Conservation (phyloP, 768 basidiomycete genomes). For the Naganishia onofrii region DNA sequence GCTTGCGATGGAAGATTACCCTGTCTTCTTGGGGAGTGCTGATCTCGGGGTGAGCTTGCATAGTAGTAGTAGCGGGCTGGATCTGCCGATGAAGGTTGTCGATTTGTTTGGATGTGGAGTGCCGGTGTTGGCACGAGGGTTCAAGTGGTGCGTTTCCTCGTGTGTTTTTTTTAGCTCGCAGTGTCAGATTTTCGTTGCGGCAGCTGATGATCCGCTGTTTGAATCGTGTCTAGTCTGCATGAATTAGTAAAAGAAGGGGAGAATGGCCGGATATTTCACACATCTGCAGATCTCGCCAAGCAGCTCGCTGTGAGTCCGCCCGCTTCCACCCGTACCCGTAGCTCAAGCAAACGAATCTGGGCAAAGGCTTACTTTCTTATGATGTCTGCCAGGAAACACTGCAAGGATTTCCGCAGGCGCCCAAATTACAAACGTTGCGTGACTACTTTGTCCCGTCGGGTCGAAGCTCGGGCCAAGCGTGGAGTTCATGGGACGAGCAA, state of each 20-base stretch:
- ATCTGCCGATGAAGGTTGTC: slow-evolving; percentile 98
- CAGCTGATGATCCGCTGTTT: slow-evolving; percentile 21
- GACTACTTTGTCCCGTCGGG: slow-evolving; percentile 54
- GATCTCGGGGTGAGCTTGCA: slow-evolving; percentile 90
- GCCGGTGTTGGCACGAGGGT: slow-evolving; percentile 86
- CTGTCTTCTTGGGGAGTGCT: slow-evolving; percentile 78
- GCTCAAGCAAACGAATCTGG: slow-evolving; percentile 3
- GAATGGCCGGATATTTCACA: slow-evolving; percentile 78
- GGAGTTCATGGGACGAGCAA: slow-evolving; percentile 80
- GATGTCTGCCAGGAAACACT: slow-evolving; percentile 58
- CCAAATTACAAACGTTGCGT: slow-evolving; percentile 59
- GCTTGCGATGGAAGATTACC: slow-evolving; percentile 88
- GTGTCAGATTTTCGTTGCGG: too few relatives aligned
- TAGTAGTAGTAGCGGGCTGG: slow-evolving; percentile 80
- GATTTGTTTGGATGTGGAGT: slow-evolving; percentile 98
- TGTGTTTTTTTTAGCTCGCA: too few relatives aligned
- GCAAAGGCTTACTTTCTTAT: background rate
- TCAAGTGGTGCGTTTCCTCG: slow-evolving; percentile 73
- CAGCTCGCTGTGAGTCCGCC: slow-evolving; percentile 58
- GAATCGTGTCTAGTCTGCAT: slow-evolving; percentile 59
- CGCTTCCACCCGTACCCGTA: background rate
- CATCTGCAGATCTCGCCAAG: slow-evolving; percentile 65
- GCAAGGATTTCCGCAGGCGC: slow-evolving; percentile 62
- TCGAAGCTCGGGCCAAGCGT: slow-evolving; percentile 55
- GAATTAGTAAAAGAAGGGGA: slow-evolving; percentile 81